Evolutionary conservation across 768 basidiomycete species (phyloP).

Genomic region (Lentinus brumalis): DNA sequence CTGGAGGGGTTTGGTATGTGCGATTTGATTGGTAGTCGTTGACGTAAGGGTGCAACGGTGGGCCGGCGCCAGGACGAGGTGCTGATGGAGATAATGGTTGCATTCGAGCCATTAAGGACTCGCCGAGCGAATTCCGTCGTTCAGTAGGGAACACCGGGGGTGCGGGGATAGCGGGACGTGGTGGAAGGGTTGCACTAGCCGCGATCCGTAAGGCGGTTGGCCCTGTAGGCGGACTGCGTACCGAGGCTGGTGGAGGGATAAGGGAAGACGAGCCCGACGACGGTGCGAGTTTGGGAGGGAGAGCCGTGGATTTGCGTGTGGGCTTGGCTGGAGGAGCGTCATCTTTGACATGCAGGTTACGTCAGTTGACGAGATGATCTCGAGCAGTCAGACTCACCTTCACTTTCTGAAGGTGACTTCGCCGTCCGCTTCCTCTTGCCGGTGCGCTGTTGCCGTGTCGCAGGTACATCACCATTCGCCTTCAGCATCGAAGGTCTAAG

Average conservation of each 20-base stretch:
- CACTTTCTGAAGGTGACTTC: neutral
- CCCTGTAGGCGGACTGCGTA: neutral
- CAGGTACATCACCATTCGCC: slow-evolving; percentile 1
- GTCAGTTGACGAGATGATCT: neutral
- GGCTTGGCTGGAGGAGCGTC: too few relatives aligned
- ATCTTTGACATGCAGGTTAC: too few relatives aligned
- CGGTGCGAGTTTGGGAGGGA: neutral
- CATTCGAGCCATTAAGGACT: slow-evolving; percentile 12
- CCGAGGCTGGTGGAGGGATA: neutral
- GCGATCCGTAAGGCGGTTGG: neutral
- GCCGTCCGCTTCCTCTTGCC: slow-evolving; percentile 16
- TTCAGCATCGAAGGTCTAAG: slow-evolving; percentile 19
- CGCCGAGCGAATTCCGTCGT: slow-evolving; percentile 4
- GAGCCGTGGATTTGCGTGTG: too few relatives aligned
- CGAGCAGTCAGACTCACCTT: neutral
- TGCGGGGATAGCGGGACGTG: neutral
- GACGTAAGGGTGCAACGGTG: neutral
- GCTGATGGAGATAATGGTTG: neutral
- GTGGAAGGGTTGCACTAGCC: neutral
- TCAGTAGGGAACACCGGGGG: neutral
- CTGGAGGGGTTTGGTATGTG: too few relatives aligned
- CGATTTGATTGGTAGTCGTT: neutral
- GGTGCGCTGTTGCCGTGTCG: neutral
- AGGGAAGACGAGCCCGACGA: neutral
- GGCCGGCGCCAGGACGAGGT: neutral